Percentiles rank a stretch among this genome's conserved stretches.
Evolutionary conservation across 2,329 filamentous ascomycete species (phyloP).

Genomic region (Calonectria fujianensis): DNA sequence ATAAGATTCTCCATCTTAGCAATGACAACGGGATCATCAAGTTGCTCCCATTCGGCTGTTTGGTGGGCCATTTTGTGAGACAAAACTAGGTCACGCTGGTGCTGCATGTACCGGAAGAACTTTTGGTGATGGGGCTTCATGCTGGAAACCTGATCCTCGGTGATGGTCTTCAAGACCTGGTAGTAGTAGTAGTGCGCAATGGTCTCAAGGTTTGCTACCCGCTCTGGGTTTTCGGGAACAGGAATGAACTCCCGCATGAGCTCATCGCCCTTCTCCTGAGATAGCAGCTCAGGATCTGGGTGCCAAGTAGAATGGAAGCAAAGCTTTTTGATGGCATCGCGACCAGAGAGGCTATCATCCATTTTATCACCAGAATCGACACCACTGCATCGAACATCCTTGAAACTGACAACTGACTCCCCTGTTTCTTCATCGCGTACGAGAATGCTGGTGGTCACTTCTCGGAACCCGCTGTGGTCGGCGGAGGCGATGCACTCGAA

Average conservation of each 20-base stretch:
- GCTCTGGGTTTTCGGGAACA: background rate
- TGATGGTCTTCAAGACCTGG: background rate
- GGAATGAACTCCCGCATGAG: background rate
- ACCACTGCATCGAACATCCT: background rate
- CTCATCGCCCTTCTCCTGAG: background rate
- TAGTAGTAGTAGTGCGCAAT: background rate
- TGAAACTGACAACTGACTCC: background rate
- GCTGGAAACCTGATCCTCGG: background rate
- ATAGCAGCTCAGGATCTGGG: constrained; percentile 28
- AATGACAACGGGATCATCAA: background rate
- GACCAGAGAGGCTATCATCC: background rate
- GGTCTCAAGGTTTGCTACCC: background rate
- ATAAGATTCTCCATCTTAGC: background rate
- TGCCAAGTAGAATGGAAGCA: constrained; percentile 32
- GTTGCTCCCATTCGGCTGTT: constrained; percentile 25
- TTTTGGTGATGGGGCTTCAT: constrained; percentile 32
- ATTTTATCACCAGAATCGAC: background rate
- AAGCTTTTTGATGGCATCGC: constrained; percentile 26
- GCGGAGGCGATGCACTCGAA: background rate
- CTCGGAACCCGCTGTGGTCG: background rate
- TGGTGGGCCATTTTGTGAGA: constrained; percentile 20
- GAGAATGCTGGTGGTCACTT: background rate
- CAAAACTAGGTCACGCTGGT: constrained; percentile 16
- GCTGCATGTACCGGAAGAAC: constrained; percentile 35
- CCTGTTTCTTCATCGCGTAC: background rate